These are phyloP conservation scores for Wickerhamiella qilinensis DNA, from an alignment of 805 yeast species.

Conservation along the genomic window DNA sequence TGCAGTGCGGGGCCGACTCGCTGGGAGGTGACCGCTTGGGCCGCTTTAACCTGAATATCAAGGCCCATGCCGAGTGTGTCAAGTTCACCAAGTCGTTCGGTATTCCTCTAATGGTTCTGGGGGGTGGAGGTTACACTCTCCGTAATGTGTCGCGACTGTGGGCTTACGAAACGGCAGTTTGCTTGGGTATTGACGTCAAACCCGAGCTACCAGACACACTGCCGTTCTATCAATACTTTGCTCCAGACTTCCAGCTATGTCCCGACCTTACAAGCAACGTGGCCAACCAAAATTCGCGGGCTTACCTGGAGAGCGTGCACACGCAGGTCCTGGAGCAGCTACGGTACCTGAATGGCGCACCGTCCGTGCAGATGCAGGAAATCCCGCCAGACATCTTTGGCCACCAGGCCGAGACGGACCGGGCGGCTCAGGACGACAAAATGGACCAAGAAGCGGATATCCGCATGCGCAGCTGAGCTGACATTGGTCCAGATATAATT, in stretches of 20 bases:
- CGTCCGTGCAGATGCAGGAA: conserved; percentile 83
- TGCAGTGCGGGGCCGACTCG: conserved; percentile 98
- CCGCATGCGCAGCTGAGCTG: too few species aligned
- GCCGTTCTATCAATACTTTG: conserved; percentile 71
- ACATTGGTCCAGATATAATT: too few species aligned
- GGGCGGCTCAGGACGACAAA: conserved; percentile 19
- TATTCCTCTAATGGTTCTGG: conserved; percentile 81
- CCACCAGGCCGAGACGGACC: conserved; percentile 24
- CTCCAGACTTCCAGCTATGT: conserved; percentile 80
- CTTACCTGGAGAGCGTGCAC: conserved; percentile 65
- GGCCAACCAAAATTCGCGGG: conserved; percentile 73
- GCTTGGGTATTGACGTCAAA: conserved; percentile 64
- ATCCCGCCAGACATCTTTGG: conserved; percentile 54
- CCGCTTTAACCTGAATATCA: conserved; percentile 83
- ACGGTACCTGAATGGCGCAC: conserved; percentile 74
- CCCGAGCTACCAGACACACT: conserved; percentile 55
- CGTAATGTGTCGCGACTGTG: conserved; percentile 91
- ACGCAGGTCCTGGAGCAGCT: conserved; percentile 66
- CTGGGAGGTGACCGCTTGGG: conserved; percentile 91
- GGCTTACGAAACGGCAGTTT: conserved; percentile 83
- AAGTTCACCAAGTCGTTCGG: conserved; percentile 72
- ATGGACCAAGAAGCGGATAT: conserved; percentile 11
- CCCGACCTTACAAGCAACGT: conserved; percentile 66
- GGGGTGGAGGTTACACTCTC: conserved; percentile 98
- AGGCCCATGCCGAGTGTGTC: conserved; percentile 93